Evolutionary conservation across 2,329 filamentous ascomycete genomes (phyloP), one percentile per base, ranked within the genome.

Genomic region (Fusarium tjaetaba): DNA sequence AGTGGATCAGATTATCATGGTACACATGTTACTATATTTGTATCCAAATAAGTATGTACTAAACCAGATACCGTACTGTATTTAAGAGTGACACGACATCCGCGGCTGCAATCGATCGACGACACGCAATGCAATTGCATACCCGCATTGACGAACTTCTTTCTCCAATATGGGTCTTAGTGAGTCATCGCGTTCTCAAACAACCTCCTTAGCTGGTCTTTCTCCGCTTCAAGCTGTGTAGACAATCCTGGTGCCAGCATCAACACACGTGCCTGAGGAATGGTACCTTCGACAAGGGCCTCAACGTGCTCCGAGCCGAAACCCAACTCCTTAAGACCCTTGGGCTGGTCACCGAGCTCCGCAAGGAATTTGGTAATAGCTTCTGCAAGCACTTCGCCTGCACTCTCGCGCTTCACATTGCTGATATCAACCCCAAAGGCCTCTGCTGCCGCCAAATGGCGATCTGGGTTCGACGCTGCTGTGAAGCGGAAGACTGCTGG

Each of bases 401-500:
- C 96, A 69, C 92, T 95, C 83, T 97, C 96, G 58, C 89, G 89
- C 86, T 97, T 97, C 24, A 97, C 94, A 58, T 95, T 93, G 48
- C 90, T 92, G 57, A 97, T 90, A 78, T 99, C 96, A 4, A 97
- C 93, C 5, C 96, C 96, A 75, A 99, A 98, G 0, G 89, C 91
- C 81, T 97, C 95, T 1, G 96, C 96, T 0, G 96, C 96, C 9
- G 91, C 90, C 41, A 99, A 85, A 84, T 99, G 96, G 15, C 96
- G 91, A 60, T 97, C 94, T 0, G 96, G 96, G 80, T 98, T 98
- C 4, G 94, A 96, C 2, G 96, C 88, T 0, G 88, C 96, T 0
- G 96, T 99, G 84, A 98, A 98, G 36, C 90, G 91, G 88, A 98
- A 99, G 3, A 98, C 96, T 2, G 96, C 93, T 0, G 96, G 96